A percentile compares a stretch with the other conserved stretches of the same genome.
Conservation (phyloP, 2,329 filamentous ascomycete genomes). For the Epicoccum sorghinum region DNA sequence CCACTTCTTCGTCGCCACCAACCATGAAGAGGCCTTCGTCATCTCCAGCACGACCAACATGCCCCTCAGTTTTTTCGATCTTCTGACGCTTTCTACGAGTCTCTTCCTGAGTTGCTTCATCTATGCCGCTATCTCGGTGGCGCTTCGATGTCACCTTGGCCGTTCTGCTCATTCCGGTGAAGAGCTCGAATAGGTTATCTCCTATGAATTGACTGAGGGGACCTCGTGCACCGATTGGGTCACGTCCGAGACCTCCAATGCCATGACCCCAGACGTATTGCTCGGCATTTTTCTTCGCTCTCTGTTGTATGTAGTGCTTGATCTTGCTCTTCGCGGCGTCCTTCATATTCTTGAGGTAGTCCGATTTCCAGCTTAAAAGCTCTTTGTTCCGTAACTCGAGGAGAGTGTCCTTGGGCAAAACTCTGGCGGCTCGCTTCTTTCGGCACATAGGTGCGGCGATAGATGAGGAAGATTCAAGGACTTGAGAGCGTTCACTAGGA, state of each 20-base stretch:
- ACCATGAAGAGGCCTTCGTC: conserved; percentile 38
- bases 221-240: conserved; percentile 26
- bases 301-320: conserved; percentile 47
- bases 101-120: conserved; percentile 41
- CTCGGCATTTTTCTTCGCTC: conserved; percentile 68
- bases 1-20: conserved; percentile 60
- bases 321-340: conserved; percentile 53
- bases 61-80: conserved; percentile 38
- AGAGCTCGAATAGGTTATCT: conserved; percentile 56
- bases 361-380: conserved; percentile 61
- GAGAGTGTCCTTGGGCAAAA: conserved; percentile 55
- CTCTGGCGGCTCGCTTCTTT: conserved; percentile 45
- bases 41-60: conserved; percentile 45
- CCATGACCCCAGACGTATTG: conserved; percentile 65
- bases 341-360: conserved; percentile 68
- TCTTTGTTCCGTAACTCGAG: conserved; percentile 63
- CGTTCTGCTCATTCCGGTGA: conserved; percentile 50
- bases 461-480: conserved; percentile 44
- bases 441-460: conserved; percentile 51
- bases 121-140: conserved; percentile 42
- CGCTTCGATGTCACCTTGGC: conserved; percentile 37
- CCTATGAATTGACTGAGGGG: conserved; percentile 67
- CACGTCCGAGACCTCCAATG: conserved; percentile 59
- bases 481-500: conserved; percentile 23
- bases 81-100: conserved; percentile 43